Evolutionary conservation across 1,284 basidiomycete species (phyloP).

Genomic region (Microbotryum scabiosae): DNA sequence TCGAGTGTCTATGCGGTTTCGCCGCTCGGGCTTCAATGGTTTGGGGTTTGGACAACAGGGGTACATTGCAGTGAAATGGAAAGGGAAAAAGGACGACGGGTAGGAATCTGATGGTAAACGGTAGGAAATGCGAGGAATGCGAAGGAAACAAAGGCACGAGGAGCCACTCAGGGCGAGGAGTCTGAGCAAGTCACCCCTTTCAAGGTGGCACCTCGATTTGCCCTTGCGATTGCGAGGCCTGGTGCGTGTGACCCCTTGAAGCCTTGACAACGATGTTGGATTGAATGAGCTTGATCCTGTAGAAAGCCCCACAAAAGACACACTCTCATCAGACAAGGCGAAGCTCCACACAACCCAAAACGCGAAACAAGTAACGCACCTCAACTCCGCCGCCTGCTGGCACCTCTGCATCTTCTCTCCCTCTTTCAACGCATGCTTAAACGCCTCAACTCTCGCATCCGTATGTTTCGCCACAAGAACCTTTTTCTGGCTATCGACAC

Average conservation of each 20-base stretch:
- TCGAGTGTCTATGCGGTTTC: too few species aligned
- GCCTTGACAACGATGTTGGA: slow-evolving; percentile 26
- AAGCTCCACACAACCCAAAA: neutral
- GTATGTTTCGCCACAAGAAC: slow-evolving; percentile 39
- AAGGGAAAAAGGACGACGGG: too few species aligned
- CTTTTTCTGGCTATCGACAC: slow-evolving; percentile 73
- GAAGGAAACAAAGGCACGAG: too few species aligned
- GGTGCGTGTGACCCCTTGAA: neutral
- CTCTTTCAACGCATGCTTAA: slow-evolving; percentile 60
- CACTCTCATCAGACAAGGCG: neutral
- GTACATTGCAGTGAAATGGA: too few species aligned
- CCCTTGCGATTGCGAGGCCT: too few species aligned
- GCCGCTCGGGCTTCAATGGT: too few species aligned
- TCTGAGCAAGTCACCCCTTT: too few species aligned
- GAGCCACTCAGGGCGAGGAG: too few species aligned
- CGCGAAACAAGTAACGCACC: slow-evolving; percentile 54
- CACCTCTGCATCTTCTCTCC: slow-evolving; percentile 60
- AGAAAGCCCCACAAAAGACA: neutral
- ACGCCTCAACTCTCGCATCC: slow-evolving; percentile 38
- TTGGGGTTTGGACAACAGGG: too few species aligned
- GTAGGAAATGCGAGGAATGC: too few species aligned
- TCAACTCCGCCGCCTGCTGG: slow-evolving; percentile 62
- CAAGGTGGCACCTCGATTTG: too few species aligned
- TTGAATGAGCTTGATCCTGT: slow-evolving; percentile 21
- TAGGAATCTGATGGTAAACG: too few species aligned